These are phyloP conservation scores for Chlorella vulgaris DNA, from an alignment of 139 green algal genomes.

Conservation along the genomic window DNA sequence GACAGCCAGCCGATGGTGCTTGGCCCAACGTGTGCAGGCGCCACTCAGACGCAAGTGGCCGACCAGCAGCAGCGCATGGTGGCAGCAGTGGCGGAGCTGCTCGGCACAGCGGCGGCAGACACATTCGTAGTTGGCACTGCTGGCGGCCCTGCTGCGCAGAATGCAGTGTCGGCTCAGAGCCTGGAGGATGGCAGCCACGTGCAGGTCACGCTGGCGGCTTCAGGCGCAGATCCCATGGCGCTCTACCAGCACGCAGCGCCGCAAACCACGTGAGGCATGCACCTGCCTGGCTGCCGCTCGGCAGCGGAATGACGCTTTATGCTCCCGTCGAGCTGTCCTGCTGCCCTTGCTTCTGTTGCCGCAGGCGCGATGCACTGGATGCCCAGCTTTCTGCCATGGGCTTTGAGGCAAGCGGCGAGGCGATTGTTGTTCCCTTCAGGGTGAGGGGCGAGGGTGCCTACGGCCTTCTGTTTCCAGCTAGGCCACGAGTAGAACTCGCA, in stretches of 20 bases:
- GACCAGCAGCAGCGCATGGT: not conserved
- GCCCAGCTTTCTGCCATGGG: constrained; percentile 5
- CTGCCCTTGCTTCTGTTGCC: not conserved
- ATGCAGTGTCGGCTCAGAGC: not conserved
- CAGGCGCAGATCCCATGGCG: not conserved
- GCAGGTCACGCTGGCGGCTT: constrained; percentile 3
- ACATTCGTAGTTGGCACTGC: not conserved
- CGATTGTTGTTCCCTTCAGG: constrained; percentile 1
- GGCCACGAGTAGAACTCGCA: too few relatives aligned
- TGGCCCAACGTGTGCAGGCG: too few relatives aligned
- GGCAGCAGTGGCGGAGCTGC: not conserved
- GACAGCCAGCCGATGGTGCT: too few relatives aligned
- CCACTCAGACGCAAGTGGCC: constrained; percentile 2
- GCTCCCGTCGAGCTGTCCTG: too few relatives aligned
- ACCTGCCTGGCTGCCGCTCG: not conserved
- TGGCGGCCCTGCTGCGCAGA: not conserved
- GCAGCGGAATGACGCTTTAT: too few relatives aligned
- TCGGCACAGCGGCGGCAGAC: not conserved
- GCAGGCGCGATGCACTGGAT: not conserved
- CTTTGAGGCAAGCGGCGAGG: not conserved
- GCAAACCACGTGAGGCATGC: not conserved
- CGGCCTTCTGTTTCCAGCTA: too few relatives aligned
- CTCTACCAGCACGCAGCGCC: not conserved
- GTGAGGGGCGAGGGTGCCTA: not conserved
- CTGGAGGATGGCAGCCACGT: not conserved